phyloP scores from a whole-genome alignment of 768 basidiomycete genomes.

The Pleurotus giganteus region DNA sequence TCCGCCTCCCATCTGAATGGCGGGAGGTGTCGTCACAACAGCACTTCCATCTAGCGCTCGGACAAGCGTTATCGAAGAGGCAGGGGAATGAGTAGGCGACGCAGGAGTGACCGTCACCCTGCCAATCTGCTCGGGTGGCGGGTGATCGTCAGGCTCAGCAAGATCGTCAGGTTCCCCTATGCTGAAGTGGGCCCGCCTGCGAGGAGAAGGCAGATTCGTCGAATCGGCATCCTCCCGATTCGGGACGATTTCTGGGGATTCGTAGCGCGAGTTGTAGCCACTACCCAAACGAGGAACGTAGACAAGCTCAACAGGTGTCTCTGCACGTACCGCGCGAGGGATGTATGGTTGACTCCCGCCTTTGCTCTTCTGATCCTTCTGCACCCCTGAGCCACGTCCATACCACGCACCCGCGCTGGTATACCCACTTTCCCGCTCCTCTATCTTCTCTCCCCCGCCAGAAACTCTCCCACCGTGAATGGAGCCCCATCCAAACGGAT shows the following conservation, averaged over 20 bases:
- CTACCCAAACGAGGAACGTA: conserved; percentile 58
- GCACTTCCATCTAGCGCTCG: conserved; percentile 2
- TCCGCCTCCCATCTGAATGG: conserved; percentile 13
- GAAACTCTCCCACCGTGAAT: conserved; percentile 18
- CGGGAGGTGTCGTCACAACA: conserved; percentile 20
- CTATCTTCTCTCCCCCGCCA: conserved; percentile 13
- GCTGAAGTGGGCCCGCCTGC: conserved; percentile 4
- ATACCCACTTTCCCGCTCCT: conserved; percentile 8
- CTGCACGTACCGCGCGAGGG: conserved; percentile 30
- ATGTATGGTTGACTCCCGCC: conserved; percentile 16
- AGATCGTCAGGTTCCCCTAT: conserved; percentile 6
- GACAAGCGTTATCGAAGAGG: background rate
- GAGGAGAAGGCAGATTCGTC: background rate
- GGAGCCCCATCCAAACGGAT: conserved; percentile 21
- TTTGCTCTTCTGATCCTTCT: conserved; percentile 15
- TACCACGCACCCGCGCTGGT: conserved; percentile 14
- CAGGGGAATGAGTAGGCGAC: conserved; percentile 2
- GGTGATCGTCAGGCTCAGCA: background rate
- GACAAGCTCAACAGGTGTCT: conserved; percentile 65
- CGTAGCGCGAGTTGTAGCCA: conserved; percentile 24
- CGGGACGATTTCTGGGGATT: background rate
- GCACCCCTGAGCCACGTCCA: conserved; percentile 12
- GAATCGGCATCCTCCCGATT: conserved; percentile 6
- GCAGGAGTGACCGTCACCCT: conserved; percentile 8
- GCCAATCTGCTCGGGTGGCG: background rate